Evolutionary conservation across 371 early-diverging fungal genomes (phyloP), one percentile per base, ranked within the genome.

Genomic region (Saksenaea oblongispora): DNA sequence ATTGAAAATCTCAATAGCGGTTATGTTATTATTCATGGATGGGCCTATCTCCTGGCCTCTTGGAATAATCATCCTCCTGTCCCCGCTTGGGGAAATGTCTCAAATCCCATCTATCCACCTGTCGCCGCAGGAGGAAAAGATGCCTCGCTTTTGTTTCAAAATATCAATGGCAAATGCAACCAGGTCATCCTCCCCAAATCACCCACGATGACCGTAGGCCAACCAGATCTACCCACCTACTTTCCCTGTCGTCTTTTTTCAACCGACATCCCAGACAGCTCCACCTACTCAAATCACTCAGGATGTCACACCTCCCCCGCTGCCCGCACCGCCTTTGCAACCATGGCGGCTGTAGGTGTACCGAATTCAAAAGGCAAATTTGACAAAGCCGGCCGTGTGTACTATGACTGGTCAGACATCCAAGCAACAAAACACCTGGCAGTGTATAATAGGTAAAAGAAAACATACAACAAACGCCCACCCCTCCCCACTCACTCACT

Each of bases 401-500:
- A 89, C 69, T 94, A 90, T 63, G 83, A 80, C 41, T 94, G 93
- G 92, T 68, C 80, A 22, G 91, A 92, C 61, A 73, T 91, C 53
- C 70, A 76, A 22, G 51, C 54, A 8, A 75, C 75, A 1, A 69
- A 70, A n/a, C 82, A 86, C 58, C 76, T 83, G 58, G 84, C 87
- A 2, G 90, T 94, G 15, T 93, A 86, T 72, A 94, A 93, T 64
- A 90, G 93, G 70, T 86, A 83, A 26, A n/a, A n/a, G n/a, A n/a
- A n/a, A 39, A 22, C 27, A 56, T 26, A 56, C 37, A 41, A 18
- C n/a, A 60, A 18, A 54, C n/a, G 26, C 17, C 22, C 41, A 34
- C 34, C 28, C 24, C 37, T n/a, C n/a, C n/a, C n/a, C n/a, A n/a
- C n/a, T n/a, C n/a, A n/a, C n/a, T n/a, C n/a, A n/a, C n/a, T n/a